Conservation (phyloP, 129 eudicot genomes). For the Logfia minima region DNA sequence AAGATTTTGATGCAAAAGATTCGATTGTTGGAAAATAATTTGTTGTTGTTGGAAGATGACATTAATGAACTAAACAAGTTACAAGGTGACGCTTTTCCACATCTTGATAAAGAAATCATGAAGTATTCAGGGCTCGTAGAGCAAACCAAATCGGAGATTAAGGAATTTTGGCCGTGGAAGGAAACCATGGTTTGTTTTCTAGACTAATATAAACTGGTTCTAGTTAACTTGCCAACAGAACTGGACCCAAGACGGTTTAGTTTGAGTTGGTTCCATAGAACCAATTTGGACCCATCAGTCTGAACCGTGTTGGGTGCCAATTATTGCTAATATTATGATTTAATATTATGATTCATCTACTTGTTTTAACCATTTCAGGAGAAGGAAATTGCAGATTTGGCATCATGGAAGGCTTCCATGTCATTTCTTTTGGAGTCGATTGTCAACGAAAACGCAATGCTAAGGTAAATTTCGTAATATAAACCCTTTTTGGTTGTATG, state of each 20-base stretch:
- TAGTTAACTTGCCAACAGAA: background rate
- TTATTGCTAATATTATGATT: background rate
- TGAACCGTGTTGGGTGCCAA: conserved; percentile 2
- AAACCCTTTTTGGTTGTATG: background rate
- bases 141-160: conserved; percentile 51
- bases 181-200: conserved; percentile 50
- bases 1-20: conserved; percentile 89
- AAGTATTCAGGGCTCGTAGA: conserved; percentile 55
- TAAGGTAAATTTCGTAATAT: conserved; percentile 49
- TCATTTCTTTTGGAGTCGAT: conserved; percentile 52
- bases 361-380: conserved; percentile 46
- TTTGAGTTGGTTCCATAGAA: conserved; percentile 1
- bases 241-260: background rate
- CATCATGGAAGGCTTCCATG: conserved; percentile 60
- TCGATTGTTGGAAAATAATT: conserved; percentile 60
- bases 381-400: conserved; percentile 46
- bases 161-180: conserved; percentile 62
- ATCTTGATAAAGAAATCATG: conserved; percentile 54
- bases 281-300: background rate
- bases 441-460: conserved; percentile 54
- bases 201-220: background rate
- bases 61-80: conserved; percentile 56
- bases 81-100: conserved; percentile 56
- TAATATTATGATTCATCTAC: background rate
- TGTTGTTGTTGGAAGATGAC: conserved; percentile 66